phyloP scores from a whole-genome alignment of 441 rosid genomes.

The Jatropha podagrica region DNA sequence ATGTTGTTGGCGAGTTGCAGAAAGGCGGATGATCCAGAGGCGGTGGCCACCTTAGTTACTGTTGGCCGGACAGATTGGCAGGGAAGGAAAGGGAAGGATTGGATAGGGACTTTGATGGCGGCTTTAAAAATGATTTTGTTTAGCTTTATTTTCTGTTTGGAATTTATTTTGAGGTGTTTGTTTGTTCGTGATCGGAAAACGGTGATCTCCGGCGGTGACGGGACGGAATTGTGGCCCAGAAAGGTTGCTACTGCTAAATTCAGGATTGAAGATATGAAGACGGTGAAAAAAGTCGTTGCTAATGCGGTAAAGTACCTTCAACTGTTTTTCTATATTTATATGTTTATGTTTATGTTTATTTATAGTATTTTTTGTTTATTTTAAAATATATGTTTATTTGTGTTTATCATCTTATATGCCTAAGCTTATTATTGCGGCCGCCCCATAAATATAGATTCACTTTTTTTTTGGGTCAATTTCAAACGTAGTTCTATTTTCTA shows the following conservation, averaged over 20 bases:
- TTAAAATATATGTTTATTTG: too few species aligned
- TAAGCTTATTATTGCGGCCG: too few species aligned
- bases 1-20: conserved; percentile 49
- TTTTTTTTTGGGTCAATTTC: too few species aligned
- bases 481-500: too few species aligned
- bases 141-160: conserved; percentile 32
- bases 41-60: conserved; percentile 31
- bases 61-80: not conserved
- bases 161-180: conserved; percentile 35
- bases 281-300: conserved; percentile 41
- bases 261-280: conserved; percentile 48
- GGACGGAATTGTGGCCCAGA: conserved; percentile 66
- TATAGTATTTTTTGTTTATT: too few species aligned
- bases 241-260: conserved; percentile 53
- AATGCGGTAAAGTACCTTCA: conserved; percentile 34
- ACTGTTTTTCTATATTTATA: not conserved
- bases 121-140: conserved; percentile 38
- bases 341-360: too few species aligned
- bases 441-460: too few species aligned
- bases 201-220: conserved; percentile 50
- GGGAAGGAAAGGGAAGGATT: conserved; percentile 6
- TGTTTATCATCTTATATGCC: too few species aligned
- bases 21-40: conserved; percentile 33
- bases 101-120: conserved; percentile 11
- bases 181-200: conserved; percentile 47